These are phyloP conservation scores for Lactarius evosmus DNA, from an alignment of 768 basidiomycete species.

Conservation along the genomic window DNA sequence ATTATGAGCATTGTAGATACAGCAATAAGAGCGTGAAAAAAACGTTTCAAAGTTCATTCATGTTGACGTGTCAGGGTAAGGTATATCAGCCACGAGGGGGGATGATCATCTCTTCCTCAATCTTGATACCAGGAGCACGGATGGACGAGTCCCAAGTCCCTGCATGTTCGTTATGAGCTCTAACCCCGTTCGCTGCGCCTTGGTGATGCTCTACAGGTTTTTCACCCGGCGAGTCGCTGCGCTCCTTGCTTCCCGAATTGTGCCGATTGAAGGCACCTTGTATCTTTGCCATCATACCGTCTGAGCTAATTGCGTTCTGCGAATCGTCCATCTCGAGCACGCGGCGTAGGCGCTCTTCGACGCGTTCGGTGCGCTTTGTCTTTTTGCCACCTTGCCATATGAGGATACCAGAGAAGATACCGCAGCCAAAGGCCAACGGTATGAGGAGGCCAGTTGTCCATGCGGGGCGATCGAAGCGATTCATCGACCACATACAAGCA, in stretches of 20 bases:
- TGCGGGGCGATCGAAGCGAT: slow-evolving; percentile 64
- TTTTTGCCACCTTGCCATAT: slow-evolving; percentile 72
- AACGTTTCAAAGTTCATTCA: background rate
- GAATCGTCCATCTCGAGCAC: slow-evolving; percentile 39
- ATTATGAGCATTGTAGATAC: background rate
- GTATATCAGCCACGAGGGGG: slow-evolving; percentile 25
- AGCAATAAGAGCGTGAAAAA: slow-evolving; percentile 3
- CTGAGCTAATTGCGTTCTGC: background rate
- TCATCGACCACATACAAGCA: slow-evolving; percentile 77
- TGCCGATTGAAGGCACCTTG: slow-evolving; percentile 11
- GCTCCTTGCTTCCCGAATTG: slow-evolving; percentile 1
- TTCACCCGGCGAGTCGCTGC: background rate
- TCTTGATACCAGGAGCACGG: slow-evolving; percentile 26
- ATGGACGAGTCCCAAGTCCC: slow-evolving; percentile 12
- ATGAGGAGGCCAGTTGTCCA: slow-evolving; percentile 71
- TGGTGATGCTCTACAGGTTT: background rate
- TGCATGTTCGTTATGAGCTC: background rate
- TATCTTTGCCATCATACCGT: slow-evolving; percentile 12
- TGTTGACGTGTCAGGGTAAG: background rate
- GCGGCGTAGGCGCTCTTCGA: slow-evolving; percentile 55
- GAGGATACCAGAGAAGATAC: slow-evolving; percentile 66
- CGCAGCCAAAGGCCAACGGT: slow-evolving; percentile 69
- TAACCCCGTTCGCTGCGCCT: background rate
- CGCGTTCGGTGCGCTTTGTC: slow-evolving; percentile 64
- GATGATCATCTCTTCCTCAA: slow-evolving; percentile 36